Percentiles rank a stretch among this genome's conserved stretches.
Evolutionary conservation across 805 yeast species (phyloP).

Genomic region (Metschnikowia cerradonensis): DNA sequence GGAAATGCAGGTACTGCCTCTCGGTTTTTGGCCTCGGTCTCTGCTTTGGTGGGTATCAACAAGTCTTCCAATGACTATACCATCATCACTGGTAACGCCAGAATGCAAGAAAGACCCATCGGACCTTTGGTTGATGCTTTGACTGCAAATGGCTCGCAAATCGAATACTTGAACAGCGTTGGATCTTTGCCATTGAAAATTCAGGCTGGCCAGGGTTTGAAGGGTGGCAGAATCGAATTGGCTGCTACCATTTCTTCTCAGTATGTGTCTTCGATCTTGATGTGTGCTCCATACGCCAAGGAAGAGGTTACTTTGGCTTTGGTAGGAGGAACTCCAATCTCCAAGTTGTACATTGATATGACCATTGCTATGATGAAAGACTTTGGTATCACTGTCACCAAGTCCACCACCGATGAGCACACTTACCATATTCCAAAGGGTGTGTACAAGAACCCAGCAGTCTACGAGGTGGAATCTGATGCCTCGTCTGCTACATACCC

Average conservation of each 20-base stretch:
- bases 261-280: constrained; percentile 89
- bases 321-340: constrained; percentile 95
- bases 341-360: constrained; percentile 95
- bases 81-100: constrained; percentile 83
- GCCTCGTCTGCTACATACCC: constrained; percentile 98
- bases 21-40: constrained; percentile 87
- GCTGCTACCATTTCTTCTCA: constrained; percentile 97
- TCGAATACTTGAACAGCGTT: constrained; percentile 64
- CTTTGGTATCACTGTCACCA: constrained; percentile 76
- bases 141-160: constrained; percentile 68
- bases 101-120: constrained; percentile 97
- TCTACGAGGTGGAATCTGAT: constrained; percentile 90
- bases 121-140: constrained; percentile 95
- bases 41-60: constrained; percentile 64
- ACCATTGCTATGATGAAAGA: constrained; percentile 91
- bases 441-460: constrained; percentile 70
- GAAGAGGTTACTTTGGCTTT: constrained; percentile 82
- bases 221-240: constrained; percentile 89
- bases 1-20: constrained; percentile 99
- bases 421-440: constrained; percentile 91
- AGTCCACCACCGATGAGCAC: constrained; percentile 65
- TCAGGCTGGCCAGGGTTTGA: constrained; percentile 62
- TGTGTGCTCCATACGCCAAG: constrained; percentile 96
- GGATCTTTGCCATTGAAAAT: constrained; percentile 87
- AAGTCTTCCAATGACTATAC: constrained; percentile 40